Base-by-base conservation (phyloP, 192 early-diverging fungal genomes). In the Endogone sp. region DNA sequence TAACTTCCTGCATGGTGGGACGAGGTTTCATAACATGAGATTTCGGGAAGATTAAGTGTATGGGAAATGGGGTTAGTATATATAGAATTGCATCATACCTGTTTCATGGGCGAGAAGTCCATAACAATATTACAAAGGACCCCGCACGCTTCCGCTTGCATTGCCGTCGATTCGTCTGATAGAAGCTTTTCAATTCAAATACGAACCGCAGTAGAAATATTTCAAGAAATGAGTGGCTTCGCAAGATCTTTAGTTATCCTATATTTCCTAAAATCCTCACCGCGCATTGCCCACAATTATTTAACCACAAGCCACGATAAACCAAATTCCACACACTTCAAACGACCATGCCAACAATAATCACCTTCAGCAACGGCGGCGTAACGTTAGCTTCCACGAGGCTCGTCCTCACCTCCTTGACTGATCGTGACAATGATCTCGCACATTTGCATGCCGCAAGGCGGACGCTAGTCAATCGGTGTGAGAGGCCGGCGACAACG, bases 51-150 rank as follows among this genome's bases (percentile, higher is more conserved):
- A 60, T 49, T 49, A 16, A 49, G 16, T 16, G 16, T 49, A 11
- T 6, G 6, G 16, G 37, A 49, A 49, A 16, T 9, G 2, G 10
- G 59, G 6, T 60, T 22, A 60, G 29, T 49, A 20, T 23, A 56
- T 3, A 44, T 44, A 31, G 21, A 29, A 65, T 6, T 27, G 32
- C n/a, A 29, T 68, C 55, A 28, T 73, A 77, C 75, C 63, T 82
- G 83, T 60, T 79, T 82, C 91, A 94, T 92, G 0, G 94, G 92
- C 11, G 90, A 89, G 62, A 95, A 92, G 59, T 94, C 93, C 23
- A 96, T 70, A 4, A 92, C 89, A 55, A 96, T 83, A 62, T 96
- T 96, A 75, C 94, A 94, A 2, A 96, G 69, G 0, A 90, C 89
- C 4, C 90, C 94, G 49, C 84, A 88, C 3, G 92, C 93, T 13